phyloP scores from a whole-genome alignment of 768 basidiomycete genomes.

The Tricholoma sp. region DNA sequence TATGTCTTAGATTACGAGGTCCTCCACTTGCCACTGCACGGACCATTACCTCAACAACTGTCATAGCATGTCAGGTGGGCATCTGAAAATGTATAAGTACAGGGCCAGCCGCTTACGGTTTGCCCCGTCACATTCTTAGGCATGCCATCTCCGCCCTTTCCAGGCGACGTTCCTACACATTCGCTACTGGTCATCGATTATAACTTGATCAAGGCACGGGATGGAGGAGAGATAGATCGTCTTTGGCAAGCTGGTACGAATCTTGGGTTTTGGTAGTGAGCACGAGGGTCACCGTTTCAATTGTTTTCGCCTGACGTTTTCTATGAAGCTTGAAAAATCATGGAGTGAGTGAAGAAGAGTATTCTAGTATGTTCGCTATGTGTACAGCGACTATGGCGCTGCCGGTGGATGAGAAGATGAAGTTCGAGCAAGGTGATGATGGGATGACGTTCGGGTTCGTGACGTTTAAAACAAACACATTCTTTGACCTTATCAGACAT shows the following conservation, averaged over 20 bases:
- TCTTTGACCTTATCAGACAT: background rate
- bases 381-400: constrained; percentile 50
- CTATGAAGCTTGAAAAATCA: constrained; percentile 55
- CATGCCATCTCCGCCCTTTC: constrained; percentile 39
- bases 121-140: background rate
- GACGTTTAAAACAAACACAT: background rate
- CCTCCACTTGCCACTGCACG: too few relatives aligned
- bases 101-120: background rate
- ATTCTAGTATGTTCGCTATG: constrained; percentile 47
- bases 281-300: constrained; percentile 9
- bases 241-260: constrained; percentile 55
- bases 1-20: too few relatives aligned
- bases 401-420: constrained; percentile 52
- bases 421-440: constrained; percentile 50
- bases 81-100: background rate
- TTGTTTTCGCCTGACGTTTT: background rate
- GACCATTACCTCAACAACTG: too few relatives aligned
- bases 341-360: constrained; percentile 41
- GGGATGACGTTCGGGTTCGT: constrained; percentile 36
- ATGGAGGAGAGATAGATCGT: constrained; percentile 39
- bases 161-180: constrained; percentile 46
- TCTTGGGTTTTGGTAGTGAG: constrained; percentile 66
- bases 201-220: constrained; percentile 35
- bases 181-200: constrained; percentile 55
- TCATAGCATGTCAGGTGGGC: background rate